Percentiles rank a stretch among this genome's conserved stretches.
Conservation (phyloP, 805 yeast species). For the Candida anglica region DNA sequence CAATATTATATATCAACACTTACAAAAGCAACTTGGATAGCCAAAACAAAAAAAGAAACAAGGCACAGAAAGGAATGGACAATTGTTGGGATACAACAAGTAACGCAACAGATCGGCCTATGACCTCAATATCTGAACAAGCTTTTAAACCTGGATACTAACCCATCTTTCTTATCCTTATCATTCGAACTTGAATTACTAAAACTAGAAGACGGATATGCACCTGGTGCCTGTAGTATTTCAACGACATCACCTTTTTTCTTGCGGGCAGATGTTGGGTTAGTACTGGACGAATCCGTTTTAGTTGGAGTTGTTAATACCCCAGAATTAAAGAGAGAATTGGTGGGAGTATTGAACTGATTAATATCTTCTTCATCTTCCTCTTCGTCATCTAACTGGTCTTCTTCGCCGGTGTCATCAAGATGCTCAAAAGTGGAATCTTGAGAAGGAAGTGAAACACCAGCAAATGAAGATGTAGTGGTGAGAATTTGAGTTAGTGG, state of each 20-base stretch:
- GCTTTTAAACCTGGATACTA: conserved; percentile 28
- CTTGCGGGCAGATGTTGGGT: neutral
- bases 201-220: conserved; percentile 10
- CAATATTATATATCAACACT: no score
- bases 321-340: conserved; percentile 13
- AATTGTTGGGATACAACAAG: no score
- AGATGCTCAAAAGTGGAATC: conserved; percentile 12
- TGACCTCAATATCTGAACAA: conserved; percentile 26
- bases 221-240: conserved; percentile 17
- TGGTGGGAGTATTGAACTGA: conserved; percentile 20
- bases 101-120: no score
- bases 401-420: conserved; percentile 6
- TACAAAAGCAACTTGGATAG: no score
- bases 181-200: neutral
- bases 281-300: conserved; percentile 1
- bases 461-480: conserved; percentile 33
- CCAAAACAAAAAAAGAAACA: no score
- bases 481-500: conserved; percentile 23
- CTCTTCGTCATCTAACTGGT: conserved; percentile 4
- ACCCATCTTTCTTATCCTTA: conserved; percentile 17
- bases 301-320: conserved; percentile 6
- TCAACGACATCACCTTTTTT: conserved; percentile 5
- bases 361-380: conserved; percentile 11
- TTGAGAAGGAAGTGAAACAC: conserved; percentile 26
- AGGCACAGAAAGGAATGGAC: no score